These are phyloP conservation scores for Penicillium sp. DNA, from an alignment of 2,329 filamentous ascomycete species.

Conservation along the genomic window DNA sequence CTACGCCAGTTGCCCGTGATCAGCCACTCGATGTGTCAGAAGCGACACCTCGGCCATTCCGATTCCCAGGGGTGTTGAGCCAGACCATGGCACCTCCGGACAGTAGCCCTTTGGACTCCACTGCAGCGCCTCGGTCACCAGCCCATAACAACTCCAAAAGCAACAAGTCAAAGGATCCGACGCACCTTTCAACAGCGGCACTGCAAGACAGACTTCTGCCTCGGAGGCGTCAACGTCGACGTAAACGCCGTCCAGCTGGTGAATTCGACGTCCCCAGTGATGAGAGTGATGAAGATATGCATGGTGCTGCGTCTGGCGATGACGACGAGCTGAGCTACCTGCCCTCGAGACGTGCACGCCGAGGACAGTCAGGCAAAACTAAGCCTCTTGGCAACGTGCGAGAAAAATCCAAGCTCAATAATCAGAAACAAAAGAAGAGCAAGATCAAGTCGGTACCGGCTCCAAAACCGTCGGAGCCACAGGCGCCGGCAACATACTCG, in stretches of 20 bases:
- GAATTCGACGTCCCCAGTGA: constrained; percentile 25
- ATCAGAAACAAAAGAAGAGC: constrained; percentile 13
- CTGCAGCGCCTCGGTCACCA: constrained; percentile 9
- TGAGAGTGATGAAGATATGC: constrained; percentile 25
- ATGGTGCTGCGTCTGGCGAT: constrained; percentile 24
- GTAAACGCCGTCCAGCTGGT: constrained; percentile 13
- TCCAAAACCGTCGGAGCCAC: constrained; percentile 2
- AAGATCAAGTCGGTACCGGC: constrained; percentile 11
- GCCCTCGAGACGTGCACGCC: constrained; percentile 19
- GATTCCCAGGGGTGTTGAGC: constrained; percentile 26
- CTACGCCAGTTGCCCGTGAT: constrained; percentile 12
- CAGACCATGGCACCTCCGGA: constrained; percentile 38
- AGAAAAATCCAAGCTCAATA: constrained; percentile 12
- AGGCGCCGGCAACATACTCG: constrained; percentile 10
- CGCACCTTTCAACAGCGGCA: constrained; percentile 32
- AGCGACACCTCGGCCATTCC: constrained; percentile 8
- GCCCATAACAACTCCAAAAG: background rate
- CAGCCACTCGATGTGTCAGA: constrained; percentile 3
- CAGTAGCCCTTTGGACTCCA: constrained; percentile 30
- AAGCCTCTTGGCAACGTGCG: constrained; percentile 20
- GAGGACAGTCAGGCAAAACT: constrained; percentile 17
- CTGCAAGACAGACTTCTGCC: constrained; percentile 37
- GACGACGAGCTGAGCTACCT: constrained; percentile 38
- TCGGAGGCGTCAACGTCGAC: constrained; percentile 28
- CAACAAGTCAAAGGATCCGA: constrained; percentile 10